Percentiles rank a stretch among this genome's conserved stretches.
Evolutionary conservation across 2,329 filamentous ascomycete species (phyloP).

Genomic region (Sphaerulina vaccinii): DNA sequence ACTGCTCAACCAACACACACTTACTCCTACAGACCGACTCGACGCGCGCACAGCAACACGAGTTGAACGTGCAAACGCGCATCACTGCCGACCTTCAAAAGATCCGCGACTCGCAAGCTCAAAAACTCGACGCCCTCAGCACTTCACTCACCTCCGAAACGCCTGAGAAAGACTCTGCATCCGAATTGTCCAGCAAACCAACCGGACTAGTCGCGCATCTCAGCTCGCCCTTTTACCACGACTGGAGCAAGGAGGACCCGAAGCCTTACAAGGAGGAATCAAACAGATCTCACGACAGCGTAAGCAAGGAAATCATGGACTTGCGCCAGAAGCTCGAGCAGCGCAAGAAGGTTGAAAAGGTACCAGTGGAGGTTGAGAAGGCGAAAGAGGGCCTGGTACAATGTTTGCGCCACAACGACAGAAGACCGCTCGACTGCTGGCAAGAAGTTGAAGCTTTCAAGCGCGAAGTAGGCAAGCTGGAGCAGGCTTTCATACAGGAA

Average conservation of each 20-base stretch:
- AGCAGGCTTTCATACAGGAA: slow-evolving; percentile 84
- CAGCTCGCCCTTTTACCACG: slow-evolving; percentile 38
- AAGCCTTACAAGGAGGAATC: slow-evolving; percentile 43
- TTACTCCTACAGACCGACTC: slow-evolving; percentile 78
- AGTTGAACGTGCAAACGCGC: slow-evolving; percentile 84
- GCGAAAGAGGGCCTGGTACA: slow-evolving; percentile 74
- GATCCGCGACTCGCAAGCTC: slow-evolving; percentile 68
- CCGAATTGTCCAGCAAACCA: slow-evolving; percentile 17
- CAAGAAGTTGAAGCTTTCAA: slow-evolving; percentile 89
- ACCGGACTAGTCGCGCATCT: slow-evolving; percentile 36
- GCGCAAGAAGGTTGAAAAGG: slow-evolving; percentile 58
- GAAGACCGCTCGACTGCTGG: slow-evolving; percentile 90
- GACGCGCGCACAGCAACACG: slow-evolving; percentile 76
- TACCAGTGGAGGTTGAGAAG: slow-evolving; percentile 70
- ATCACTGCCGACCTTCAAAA: slow-evolving; percentile 81
- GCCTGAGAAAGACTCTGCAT: slow-evolving; percentile 33
- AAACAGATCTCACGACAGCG: slow-evolving; percentile 51
- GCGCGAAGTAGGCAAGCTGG: slow-evolving; percentile 79
- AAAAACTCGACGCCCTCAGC: slow-evolving; percentile 67
- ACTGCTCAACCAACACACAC: no score
- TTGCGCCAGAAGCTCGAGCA: slow-evolving; percentile 51
- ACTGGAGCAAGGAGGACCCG: slow-evolving; percentile 40
- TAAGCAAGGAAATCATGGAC: slow-evolving; percentile 58
- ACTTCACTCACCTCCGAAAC: slow-evolving; percentile 47
- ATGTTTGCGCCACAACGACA: slow-evolving; percentile 80